A percentile compares a stretch with the other conserved stretches of the same genome.
phyloP scores from a whole-genome alignment of 139 green algal species.

The Penium margaritaceum region DNA sequence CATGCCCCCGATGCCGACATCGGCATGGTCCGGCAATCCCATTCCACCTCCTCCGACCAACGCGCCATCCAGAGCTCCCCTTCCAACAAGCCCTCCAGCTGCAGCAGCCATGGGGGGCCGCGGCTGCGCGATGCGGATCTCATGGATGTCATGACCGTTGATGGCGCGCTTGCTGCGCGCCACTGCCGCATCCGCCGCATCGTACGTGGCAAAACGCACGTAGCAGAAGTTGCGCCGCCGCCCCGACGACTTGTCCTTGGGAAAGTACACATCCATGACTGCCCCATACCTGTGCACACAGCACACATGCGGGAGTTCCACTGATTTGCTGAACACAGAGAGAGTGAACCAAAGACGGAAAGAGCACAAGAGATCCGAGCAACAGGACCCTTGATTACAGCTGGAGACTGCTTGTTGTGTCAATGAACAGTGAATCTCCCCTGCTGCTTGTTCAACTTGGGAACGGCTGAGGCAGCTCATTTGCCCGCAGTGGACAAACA shows the following conservation, averaged over 20 bases:
- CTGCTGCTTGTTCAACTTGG: too few species aligned
- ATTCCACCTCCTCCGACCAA: neutral
- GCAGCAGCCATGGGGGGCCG: neutral
- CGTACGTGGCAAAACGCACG: conserved; percentile 13
- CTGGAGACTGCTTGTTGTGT: neutral
- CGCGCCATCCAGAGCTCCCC: neutral
- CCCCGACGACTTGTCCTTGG: conserved; percentile 8
- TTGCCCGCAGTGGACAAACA: too few species aligned
- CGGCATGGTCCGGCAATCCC: too few species aligned
- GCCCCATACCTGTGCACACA: conserved; percentile 24
- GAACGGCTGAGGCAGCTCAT: too few species aligned
- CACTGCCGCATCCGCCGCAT: conserved; percentile 11
- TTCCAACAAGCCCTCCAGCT: neutral
- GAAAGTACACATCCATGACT: conserved; percentile 40
- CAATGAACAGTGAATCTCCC: too few species aligned
- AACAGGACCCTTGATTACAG: neutral
- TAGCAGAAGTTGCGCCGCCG: conserved; percentile 29
- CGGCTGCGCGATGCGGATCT: conserved; percentile 34
- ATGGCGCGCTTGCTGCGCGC: conserved; percentile 34
- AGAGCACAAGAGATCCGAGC: too few species aligned
- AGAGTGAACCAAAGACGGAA: neutral
- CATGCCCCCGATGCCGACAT: too few species aligned
- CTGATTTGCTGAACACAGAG: neutral
- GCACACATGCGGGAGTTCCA: neutral
- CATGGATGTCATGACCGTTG: conserved; percentile 16